Base-by-base conservation (phyloP, 139 green algal species). In the Chlamydomonas sp. region DNA sequence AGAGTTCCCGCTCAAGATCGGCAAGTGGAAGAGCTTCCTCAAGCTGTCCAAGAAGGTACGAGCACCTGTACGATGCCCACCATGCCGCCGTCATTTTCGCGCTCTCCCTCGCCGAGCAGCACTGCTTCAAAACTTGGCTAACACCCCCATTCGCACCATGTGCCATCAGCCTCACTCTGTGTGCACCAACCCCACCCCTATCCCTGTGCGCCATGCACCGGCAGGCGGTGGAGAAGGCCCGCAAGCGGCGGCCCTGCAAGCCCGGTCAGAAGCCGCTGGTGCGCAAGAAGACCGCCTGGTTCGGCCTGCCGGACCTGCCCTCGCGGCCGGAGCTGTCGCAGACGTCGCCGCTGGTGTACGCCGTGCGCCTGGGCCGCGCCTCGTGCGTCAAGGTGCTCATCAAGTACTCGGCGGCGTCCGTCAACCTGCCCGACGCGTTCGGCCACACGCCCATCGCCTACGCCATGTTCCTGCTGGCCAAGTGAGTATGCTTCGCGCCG, bases 1-100 rank as follows among this genome's bases (percentile, higher is more conserved):
- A 1, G 89, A 91, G 89, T 91, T 80, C 89, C 89, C 89, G 10
- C 84, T 89, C 14, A 89, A 87, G 84, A 59, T 66, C 4, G 89
- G 84, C 63, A 85, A 91, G 72, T 91, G 89, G 89, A 83, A 84
- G 84, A 62, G 61, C 18, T 79, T 89, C 58, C 57, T 84, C 20
- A 62, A 63, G 5, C 77, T 89, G 84, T 60, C 10, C 78, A 85
- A 84, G n/a, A 85, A 85, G 69, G 67, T 68, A 59, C 4, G 63
- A n/a, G 20, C 73, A 14, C 73, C 31, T 49, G 31, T 49, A 49
- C 31, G 31, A 49, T 49, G 31, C 31, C 31, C 31, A 49, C 31
- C 31, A 49, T 49, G 31, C 31, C 31, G 31, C 31, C 31, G 31
- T 49, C 31, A 49, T 49, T 49, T 49, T 49, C 31, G 31, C 31